A percentile compares a stretch with the other conserved stretches of the same genome.
phyloP scores from a whole-genome alignment of 768 basidiomycete species.

The Podaxis carcinomalis region DNA sequence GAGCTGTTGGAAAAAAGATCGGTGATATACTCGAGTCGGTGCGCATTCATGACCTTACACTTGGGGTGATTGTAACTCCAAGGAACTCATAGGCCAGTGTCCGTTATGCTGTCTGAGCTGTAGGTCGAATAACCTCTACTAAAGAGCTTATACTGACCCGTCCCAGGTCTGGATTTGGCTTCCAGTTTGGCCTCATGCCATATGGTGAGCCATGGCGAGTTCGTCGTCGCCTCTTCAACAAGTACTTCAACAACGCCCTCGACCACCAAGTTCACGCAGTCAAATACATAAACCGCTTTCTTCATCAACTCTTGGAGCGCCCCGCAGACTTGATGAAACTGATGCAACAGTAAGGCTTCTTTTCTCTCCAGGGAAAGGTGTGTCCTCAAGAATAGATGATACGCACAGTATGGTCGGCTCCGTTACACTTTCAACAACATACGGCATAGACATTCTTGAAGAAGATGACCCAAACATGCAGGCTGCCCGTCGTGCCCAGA shows the following conservation, averaged over 20 bases:
- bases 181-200: slow-evolving; percentile 15
- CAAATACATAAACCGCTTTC: slow-evolving; percentile 14
- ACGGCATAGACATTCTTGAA: slow-evolving; percentile 24
- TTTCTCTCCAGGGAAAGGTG: neutral
- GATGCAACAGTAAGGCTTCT: neutral
- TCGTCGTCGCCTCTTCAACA: slow-evolving; percentile 15
- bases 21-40: slow-evolving; percentile 20
- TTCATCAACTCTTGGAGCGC: slow-evolving; percentile 4
- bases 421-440: slow-evolving; percentile 24
- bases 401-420: slow-evolving; percentile 19
- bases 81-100: slow-evolving; percentile 11
- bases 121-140: slow-evolving; percentile 1
- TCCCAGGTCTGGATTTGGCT: slow-evolving; percentile 18
- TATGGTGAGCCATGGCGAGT: slow-evolving; percentile 20
- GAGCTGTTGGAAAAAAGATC: slow-evolving; percentile 20
- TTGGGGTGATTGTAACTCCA: neutral
- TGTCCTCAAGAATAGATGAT: neutral
- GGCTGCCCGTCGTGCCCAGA: slow-evolving; percentile 16
- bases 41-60: neutral
- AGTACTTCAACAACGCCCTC: slow-evolving; percentile 7
- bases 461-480: slow-evolving; percentile 26
- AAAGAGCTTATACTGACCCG: neutral
- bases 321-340: neutral
- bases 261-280: slow-evolving; percentile 10
- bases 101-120: slow-evolving; percentile 18